Evolutionary conservation across 2,329 filamentous ascomycete genomes (phyloP), one percentile per base, ranked within the genome.

Genomic region (Esteya vermicola): DNA sequence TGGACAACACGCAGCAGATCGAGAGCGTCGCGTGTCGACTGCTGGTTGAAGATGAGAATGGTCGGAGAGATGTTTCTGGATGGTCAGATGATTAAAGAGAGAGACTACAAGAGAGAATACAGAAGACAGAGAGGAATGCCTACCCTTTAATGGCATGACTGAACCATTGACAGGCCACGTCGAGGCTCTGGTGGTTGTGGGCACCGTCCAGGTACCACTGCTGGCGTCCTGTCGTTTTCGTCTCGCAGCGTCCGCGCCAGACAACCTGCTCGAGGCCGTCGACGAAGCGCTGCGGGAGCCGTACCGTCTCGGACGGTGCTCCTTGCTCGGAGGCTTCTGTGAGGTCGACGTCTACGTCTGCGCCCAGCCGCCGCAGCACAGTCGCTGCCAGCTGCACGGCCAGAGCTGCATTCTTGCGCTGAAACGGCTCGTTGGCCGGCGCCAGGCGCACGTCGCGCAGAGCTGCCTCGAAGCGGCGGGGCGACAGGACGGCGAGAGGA

Each of bases 21-120:
- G 14, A 70, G 64, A 4, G 64, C 61, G 6, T 83, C 82, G 52
- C 94, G 78, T 25, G 86, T 75, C 9, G 85, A 85, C 54, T 94
- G 85, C 58, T 95, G 89, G 58, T 95, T 95, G 67, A 96, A 96
- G 36, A 96, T 70, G 34, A 96, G 62, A 0, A 84, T 64, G 6
- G 50, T 46, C 8, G 27, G 23, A 3, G 33, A 13, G 18, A 9
- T 20, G 31, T 21, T 33, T 19, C 18, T 19, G 31, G 9, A 4
- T 9, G 30, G n/a, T 9, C n/a, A 14, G 4, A 28, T 4, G 10
- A 13, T 14, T 13, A 10, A 10, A 28, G 16, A 32, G 4, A 32
- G n/a, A 18, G 30, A 18, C 4, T 9, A 18, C 9, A 18, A n/a
- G n/a, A n/a, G n/a, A n/a, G n/a, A n/a, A n/a, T n/a, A n/a, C n/a